phyloP scores from a whole-genome alignment of 345 rosid genomes.

The Eucalyptus sideroxylon region DNA sequence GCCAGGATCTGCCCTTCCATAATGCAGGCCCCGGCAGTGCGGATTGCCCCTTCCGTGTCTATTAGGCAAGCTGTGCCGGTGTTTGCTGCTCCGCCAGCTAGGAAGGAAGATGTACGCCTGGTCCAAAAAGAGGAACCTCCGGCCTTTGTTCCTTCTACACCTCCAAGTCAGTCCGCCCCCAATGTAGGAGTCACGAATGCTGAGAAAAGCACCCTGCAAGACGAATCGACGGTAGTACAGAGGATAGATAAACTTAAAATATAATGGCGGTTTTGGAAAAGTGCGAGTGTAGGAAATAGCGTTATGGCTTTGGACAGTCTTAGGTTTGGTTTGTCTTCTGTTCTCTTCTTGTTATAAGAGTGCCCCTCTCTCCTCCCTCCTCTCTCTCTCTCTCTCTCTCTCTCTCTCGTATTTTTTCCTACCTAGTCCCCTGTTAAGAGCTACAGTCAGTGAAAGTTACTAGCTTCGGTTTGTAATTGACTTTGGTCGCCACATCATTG shows the following conservation, averaged over 20 bases:
- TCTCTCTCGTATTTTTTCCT: not conserved
- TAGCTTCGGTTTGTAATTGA: not conserved
- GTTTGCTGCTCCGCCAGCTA: conserved; percentile 42
- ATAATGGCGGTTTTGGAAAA: conserved; percentile 8
- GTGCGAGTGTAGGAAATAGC: not conserved
- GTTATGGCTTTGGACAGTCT: not conserved
- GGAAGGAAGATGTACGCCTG: conserved; percentile 18
- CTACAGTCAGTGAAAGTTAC: not conserved
- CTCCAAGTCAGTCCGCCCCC: not conserved
- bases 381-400: not conserved
- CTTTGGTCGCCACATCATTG: not conserved
- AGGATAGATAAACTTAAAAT: conserved; percentile 48
- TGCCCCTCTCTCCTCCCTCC: not conserved
- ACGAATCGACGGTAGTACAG: conserved; percentile 24
- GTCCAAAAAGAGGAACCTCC: conserved; percentile 2
- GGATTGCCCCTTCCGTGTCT: conserved; percentile 60
- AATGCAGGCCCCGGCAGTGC: conserved; percentile 23
- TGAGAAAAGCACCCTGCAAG: not conserved
- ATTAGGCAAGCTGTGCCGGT: conserved; percentile 68
- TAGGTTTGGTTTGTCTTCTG: not conserved
- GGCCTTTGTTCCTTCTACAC: not conserved
- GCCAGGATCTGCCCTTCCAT: conserved; percentile 11
- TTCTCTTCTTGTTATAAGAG: not conserved
- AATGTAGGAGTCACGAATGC: conserved; percentile 12
- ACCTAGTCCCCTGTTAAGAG: not conserved